Conservation (phyloP, 2,329 filamentous ascomycete species). For the Aspergillus fischeri region DNA sequence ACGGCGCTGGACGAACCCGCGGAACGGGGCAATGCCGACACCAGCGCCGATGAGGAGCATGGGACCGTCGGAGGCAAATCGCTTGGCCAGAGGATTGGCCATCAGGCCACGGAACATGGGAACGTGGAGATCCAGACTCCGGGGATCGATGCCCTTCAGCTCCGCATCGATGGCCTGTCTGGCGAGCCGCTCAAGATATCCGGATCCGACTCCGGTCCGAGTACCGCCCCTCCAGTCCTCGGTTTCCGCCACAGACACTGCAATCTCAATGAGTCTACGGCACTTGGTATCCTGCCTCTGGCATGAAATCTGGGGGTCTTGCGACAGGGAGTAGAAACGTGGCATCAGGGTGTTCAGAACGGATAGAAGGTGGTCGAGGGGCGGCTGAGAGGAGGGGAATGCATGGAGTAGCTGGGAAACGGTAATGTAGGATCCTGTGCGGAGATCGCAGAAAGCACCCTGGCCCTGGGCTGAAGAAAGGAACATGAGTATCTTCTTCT, state of each 20-base stretch:
- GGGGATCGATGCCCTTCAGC: slow-evolving; percentile 50
- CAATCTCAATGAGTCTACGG: slow-evolving; percentile 85
- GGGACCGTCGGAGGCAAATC: slow-evolving; percentile 89
- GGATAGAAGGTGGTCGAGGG: slow-evolving; percentile 75
- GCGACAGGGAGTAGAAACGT: slow-evolving; percentile 95
- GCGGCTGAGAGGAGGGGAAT: slow-evolving; percentile 87
- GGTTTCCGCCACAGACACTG: slow-evolving; percentile 91
- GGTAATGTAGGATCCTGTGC: slow-evolving; percentile 82
- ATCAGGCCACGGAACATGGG: slow-evolving; percentile 99
- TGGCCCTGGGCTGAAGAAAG: slow-evolving; percentile 88
- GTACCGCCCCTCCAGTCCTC: slow-evolving; percentile 68
- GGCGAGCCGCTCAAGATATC: slow-evolving; percentile 87
- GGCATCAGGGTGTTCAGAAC: slow-evolving; percentile 88
- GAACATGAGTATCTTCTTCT: slow-evolving; percentile 84
- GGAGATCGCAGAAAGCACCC: slow-evolving; percentile 87
- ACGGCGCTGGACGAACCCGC: slow-evolving; percentile 91
- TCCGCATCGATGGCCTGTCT: slow-evolving; percentile 66
- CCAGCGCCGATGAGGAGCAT: slow-evolving; percentile 97
- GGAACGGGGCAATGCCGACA: slow-evolving; percentile 94
- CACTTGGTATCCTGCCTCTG: slow-evolving; percentile 64
- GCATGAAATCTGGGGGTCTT: slow-evolving; percentile 81
- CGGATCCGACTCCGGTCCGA: slow-evolving; percentile 83
- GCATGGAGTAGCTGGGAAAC: slow-evolving; percentile 81
- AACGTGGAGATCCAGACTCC: slow-evolving; percentile 63
- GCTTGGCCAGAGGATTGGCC: slow-evolving; percentile 88